Conservation (phyloP, 73 alveolate species). For the Paramecium sexaurelia region DNA sequence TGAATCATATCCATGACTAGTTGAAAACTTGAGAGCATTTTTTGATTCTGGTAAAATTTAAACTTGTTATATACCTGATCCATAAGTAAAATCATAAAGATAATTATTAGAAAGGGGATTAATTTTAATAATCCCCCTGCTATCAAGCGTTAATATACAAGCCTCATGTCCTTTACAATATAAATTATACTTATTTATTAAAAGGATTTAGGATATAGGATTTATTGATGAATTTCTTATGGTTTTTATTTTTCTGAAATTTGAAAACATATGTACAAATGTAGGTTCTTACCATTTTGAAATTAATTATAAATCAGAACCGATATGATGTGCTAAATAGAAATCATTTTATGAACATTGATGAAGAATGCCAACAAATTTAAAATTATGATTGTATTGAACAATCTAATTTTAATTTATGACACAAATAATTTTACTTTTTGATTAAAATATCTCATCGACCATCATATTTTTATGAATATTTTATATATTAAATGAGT, state of each 20-base stretch:
- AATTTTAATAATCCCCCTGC: neutral
- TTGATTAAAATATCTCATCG: neutral
- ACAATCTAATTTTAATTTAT: neutral
- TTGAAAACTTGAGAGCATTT: constrained; percentile 1
- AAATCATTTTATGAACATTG: constrained; percentile 7
- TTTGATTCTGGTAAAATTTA: constrained; percentile 30
- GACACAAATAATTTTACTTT: neutral
- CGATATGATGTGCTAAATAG: neutral
- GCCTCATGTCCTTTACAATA: neutral
- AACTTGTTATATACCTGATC: neutral
- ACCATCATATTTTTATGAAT: neutral
- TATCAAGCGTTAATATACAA: neutral
- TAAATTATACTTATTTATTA: constrained; percentile 32
- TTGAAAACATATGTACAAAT: neutral
- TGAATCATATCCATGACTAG: neutral
- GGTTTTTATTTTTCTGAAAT: neutral
- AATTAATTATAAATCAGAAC: neutral
- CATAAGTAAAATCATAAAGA: constrained; percentile 20
- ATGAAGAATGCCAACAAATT: neutral
- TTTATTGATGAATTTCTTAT: neutral
- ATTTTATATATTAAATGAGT: neutral
- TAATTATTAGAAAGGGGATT: neutral
- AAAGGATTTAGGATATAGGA: neutral
- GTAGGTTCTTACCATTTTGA: neutral
- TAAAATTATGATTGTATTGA: neutral